phyloP scores from a whole-genome alignment of 176 grass and related monocot genomes.

The Alloteropsis semialata region DNA sequence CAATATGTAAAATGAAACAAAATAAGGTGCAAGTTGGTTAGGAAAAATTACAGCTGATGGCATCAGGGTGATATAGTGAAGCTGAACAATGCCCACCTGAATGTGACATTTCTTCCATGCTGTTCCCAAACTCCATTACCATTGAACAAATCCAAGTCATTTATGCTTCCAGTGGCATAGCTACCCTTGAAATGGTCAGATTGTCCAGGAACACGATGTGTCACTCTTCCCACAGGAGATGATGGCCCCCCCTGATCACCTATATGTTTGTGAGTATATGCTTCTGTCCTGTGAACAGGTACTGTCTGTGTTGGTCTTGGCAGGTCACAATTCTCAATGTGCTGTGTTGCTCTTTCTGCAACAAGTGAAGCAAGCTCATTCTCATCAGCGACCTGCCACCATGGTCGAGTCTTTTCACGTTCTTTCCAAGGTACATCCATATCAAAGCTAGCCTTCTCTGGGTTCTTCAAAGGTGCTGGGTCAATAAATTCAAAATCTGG shows the following conservation, averaged over 20 bases:
- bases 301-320: slow-evolving; percentile 65
- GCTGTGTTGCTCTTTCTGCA: slow-evolving; percentile 60
- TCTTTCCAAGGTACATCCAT: slow-evolving; percentile 40
- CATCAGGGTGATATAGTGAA: background rate
- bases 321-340: slow-evolving; percentile 88
- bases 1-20: background rate
- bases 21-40: background rate
- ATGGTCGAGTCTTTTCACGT: slow-evolving; percentile 56
- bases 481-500: slow-evolving; percentile 39
- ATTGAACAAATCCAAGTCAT: slow-evolving; percentile 24
- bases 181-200: slow-evolving; percentile 20
- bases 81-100: slow-evolving; percentile 35
- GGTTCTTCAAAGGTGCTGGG: slow-evolving; percentile 9
- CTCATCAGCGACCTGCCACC: slow-evolving; percentile 79
- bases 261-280: slow-evolving; percentile 17
- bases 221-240: slow-evolving; percentile 23
- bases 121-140: slow-evolving; percentile 19
- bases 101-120: slow-evolving; percentile 27
- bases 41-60: background rate
- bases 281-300: slow-evolving; percentile 19
- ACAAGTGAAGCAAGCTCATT: slow-evolving; percentile 78
- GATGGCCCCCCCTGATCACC: background rate
- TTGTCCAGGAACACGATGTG: slow-evolving; percentile 29
- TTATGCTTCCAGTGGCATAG: slow-evolving; percentile 16
- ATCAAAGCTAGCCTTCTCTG: slow-evolving; percentile 22